A percentile compares a stretch with the other conserved stretches of the same genome.
These are phyloP conservation scores for Anthoceros angustus DNA, from an alignment of 225 moss, liverwort and hornwort species.

Conservation along the genomic window DNA sequence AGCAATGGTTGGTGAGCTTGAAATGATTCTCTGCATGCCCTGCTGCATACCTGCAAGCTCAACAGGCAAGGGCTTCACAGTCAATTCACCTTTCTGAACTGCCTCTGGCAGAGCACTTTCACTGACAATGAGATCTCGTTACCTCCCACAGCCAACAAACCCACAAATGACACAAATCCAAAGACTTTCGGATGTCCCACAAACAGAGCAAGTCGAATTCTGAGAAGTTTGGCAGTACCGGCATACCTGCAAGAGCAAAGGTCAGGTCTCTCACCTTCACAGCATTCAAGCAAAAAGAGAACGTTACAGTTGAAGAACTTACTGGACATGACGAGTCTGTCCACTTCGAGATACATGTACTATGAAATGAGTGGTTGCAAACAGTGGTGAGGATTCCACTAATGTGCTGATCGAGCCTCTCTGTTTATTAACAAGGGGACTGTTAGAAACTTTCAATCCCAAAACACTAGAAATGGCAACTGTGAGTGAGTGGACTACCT, in stretches of 20 bases:
- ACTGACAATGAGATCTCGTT: not conserved
- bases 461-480: not conserved
- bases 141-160: constrained; percentile 97
- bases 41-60: constrained; percentile 50
- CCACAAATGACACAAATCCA: constrained; percentile 99
- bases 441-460: not conserved
- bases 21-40: constrained; percentile 93
- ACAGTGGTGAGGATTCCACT: constrained; percentile 94
- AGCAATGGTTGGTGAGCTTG: constrained; percentile 87
- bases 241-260: constrained; percentile 38
- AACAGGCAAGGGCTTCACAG: not conserved
- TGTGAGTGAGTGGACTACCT: not conserved
- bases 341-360: constrained; percentile 99
- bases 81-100: not conserved
- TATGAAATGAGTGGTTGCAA: constrained; percentile 95
- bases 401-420: constrained; percentile 91
- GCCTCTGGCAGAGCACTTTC: not conserved
- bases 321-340: constrained; percentile 96
- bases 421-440: constrained; percentile 15
- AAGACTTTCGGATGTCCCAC: constrained; percentile 76
- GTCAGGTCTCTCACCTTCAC: not conserved
- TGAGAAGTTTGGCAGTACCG: constrained; percentile 86
- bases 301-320: constrained; percentile 10
- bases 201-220: constrained; percentile 83
- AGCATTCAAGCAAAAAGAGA: not conserved